phyloP scores from a whole-genome alignment of 2,329 filamentous ascomycete genomes.

The Periconia macrospinosa region DNA sequence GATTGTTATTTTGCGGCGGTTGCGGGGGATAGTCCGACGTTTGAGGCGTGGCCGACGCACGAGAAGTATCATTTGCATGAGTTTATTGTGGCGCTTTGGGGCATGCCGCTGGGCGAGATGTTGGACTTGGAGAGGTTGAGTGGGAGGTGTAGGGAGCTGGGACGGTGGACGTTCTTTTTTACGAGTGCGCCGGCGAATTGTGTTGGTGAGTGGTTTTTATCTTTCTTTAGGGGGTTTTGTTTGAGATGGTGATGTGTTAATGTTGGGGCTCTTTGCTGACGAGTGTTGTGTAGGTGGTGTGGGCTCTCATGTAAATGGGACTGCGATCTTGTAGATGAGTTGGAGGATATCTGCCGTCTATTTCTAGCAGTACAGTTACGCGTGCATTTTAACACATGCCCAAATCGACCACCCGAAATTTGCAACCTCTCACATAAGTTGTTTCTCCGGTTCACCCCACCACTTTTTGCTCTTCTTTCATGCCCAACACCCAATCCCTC shows the following conservation, averaged over 20 bases:
- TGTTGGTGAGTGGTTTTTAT: constrained; percentile 44
- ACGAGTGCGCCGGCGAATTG: constrained; percentile 63
- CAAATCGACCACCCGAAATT: no score
- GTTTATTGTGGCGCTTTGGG: constrained; percentile 43
- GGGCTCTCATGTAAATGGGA: constrained; percentile 48
- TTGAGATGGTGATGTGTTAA: not conserved
- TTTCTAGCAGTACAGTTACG: no score
- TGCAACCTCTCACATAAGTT: no score
- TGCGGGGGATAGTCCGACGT: constrained; percentile 63
- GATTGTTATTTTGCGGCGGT: constrained; percentile 69
- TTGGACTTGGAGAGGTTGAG: constrained; percentile 55
- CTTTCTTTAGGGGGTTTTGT: not conserved
- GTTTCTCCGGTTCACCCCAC: no score
- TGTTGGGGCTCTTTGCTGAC: not conserved
- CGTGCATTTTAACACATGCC: no score
- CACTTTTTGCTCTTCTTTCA: no score
- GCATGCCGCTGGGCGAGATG: constrained; percentile 46
- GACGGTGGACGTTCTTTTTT: constrained; percentile 64
- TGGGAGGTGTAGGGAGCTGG: constrained; percentile 57
- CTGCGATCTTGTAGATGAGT: constrained; percentile 38
- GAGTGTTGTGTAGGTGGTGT: constrained; percentile 36
- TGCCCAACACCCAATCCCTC: no score
- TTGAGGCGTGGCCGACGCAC: constrained; percentile 65
- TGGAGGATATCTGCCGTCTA: no score
- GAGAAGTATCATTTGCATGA: constrained; percentile 44